Base-by-base conservation (phyloP, 1,139 yeast species). In the Sugiyamaella pinicola region DNA sequence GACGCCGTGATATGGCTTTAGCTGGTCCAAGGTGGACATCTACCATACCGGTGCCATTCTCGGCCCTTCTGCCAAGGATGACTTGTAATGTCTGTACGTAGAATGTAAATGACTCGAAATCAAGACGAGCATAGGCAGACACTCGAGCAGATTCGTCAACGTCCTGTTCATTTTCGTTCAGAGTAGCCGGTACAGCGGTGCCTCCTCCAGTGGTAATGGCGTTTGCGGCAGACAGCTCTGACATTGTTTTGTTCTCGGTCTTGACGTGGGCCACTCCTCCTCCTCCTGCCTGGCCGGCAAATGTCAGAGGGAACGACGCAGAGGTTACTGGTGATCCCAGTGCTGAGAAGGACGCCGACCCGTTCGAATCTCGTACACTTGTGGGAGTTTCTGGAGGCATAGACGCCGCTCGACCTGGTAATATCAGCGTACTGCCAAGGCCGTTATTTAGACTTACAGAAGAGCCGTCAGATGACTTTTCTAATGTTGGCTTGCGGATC, bases 51-150 rank as follows among this genome's bases (percentile, higher is more conserved):
- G 61, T 74, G 64, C 62, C 76, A 61, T 87, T 87, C 65, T 86
- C 90, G 8, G 95, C 86, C 57, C 89, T 80, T 61, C 99, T 78
- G 6, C 99, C 99, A 41, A 93, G 74, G 7, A 93, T 80, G 2
- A 93, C 96, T 68, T 93, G 98, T 63, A 93, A 77, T 1, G 99
- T 93, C 70, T 93, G 99, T 3, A 93, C 96, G 64, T 90, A 93
- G 69, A 95, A 93, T 3, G 96, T 89, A 68, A 85, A 91, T 60
- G 89, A 84, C 57, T 88, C 96, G 69, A 93, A 93, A 68, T 93
- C 98, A 40, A 93, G 73, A 60, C 96, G 78, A 1, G 99, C 99
- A 68, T 93, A 93, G 1, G 99, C 99, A 8, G 91, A 86, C 10
- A 93, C 88, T 55, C 82, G 79, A 5, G 88, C 71, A 42, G 66